Conservation (phyloP, 2,329 filamentous ascomycete species). For the Sporothrix luriei region DNA sequence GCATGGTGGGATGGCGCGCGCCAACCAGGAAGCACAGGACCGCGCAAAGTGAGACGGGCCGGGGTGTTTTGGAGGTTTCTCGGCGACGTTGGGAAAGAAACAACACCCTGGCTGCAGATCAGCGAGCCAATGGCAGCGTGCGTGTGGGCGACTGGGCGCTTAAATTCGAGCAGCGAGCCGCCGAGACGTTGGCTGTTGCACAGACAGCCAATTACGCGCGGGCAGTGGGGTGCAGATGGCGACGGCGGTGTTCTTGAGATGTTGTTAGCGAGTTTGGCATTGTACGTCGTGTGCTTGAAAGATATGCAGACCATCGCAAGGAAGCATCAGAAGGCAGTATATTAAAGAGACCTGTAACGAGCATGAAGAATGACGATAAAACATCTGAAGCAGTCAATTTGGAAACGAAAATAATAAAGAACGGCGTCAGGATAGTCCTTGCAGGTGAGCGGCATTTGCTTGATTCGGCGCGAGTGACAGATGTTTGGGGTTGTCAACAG, state of each 20-base stretch:
- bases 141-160: constrained; percentile 36
- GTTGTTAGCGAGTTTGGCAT: not conserved
- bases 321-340: not conserved
- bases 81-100: constrained; percentile 21
- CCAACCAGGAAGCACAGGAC: constrained; percentile 39
- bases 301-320: not conserved
- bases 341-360: not conserved
- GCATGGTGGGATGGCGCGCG: constrained; percentile 47
- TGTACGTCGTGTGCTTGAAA: not conserved
- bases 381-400: too few relatives aligned
- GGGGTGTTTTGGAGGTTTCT: constrained; percentile 21
- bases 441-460: not conserved
- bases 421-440: not conserved
- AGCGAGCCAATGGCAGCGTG: constrained; percentile 36
- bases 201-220: constrained; percentile 12
- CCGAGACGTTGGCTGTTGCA: constrained; percentile 11
- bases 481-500: not conserved
- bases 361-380: not conserved
- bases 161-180: constrained; percentile 34
- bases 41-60: constrained; percentile 17
- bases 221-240: constrained; percentile 3
- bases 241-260: not conserved
- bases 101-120: constrained; percentile 28
- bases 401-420: not conserved
- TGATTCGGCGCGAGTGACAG: not conserved